phyloP scores from a whole-genome alignment of 345 rosid genomes.

The Noccaea bulbosa region DNA sequence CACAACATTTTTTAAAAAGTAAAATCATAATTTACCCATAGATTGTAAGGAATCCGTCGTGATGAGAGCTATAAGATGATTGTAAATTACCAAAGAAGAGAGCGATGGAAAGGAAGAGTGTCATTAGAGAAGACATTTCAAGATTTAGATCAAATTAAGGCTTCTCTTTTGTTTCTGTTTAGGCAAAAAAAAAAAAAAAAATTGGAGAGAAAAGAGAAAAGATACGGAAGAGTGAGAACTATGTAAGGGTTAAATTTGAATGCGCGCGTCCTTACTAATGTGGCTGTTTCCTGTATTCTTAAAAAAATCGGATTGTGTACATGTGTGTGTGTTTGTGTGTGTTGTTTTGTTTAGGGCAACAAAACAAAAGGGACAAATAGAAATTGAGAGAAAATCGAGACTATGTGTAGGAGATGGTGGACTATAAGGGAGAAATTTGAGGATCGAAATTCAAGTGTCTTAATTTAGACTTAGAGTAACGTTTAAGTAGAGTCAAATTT shows the following conservation, averaged over 20 bases:
- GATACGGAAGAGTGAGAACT: no score
- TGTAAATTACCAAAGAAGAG: constrained; percentile 26
- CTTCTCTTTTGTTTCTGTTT: no score
- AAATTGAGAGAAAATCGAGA: not conserved
- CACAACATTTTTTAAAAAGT: not conserved
- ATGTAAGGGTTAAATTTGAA: no score
- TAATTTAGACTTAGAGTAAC: not conserved
- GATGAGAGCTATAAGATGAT: not conserved
- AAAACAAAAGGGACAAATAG: no score
- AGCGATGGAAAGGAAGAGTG: constrained; percentile 11
- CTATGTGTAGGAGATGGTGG: not conserved
- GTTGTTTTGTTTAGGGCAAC: no score
- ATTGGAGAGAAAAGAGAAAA: no score
- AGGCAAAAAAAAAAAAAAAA: no score
- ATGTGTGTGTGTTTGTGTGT: no score
- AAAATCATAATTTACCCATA: not conserved
- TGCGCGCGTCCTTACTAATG: no score
- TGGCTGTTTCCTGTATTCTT: no score
- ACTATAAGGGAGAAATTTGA: not conserved
- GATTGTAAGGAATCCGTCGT: not conserved
- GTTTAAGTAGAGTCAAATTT: not conserved
- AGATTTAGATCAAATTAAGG: no score
- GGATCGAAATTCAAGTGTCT: constrained; percentile 2
- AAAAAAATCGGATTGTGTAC: no score
- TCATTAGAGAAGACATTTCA: constrained; percentile 2